phyloP scores from a whole-genome alignment of 208 protist genomes.

The Trypanosoma caninum region DNA sequence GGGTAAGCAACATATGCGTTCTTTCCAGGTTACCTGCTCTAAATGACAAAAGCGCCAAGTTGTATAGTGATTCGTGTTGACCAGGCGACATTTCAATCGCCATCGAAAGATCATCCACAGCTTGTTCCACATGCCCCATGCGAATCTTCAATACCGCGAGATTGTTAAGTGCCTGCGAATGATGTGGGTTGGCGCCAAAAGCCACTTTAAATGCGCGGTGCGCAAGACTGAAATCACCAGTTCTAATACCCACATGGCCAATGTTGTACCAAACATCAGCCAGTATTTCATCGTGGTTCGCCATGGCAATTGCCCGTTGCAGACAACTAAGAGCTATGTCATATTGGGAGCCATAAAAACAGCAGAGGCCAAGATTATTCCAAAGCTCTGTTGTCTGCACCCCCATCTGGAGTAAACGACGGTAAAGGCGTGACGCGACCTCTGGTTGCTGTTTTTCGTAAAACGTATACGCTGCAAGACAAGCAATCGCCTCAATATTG shows the following conservation, averaged over 20 bases:
- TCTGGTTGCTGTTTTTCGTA: conserved; percentile 94
- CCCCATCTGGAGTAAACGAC: conserved; percentile 94
- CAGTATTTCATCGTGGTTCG: conserved; percentile 56
- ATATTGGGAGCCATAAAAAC: conserved; percentile 92
- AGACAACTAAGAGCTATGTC: conserved; percentile 94
- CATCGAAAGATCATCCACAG: conserved; percentile 61
- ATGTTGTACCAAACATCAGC: conserved; percentile 97
- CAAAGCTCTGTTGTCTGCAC: conserved; percentile 91
- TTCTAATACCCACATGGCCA: conserved; percentile 90
- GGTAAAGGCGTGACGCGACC: conserved; percentile 91
- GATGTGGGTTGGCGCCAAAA: conserved; percentile 75
- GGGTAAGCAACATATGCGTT: conserved; percentile 52
- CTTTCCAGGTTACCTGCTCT: conserved; percentile 78
- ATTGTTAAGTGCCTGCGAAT: conserved; percentile 94
- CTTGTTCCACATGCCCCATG: conserved; percentile 46
- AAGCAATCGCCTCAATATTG: conserved; percentile 94
- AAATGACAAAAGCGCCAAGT: conserved; percentile 77
- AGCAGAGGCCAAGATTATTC: conserved; percentile 95
- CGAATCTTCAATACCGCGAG: conserved; percentile 89
- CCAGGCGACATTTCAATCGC: conserved; percentile 64
- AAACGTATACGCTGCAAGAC: conserved; percentile 92
- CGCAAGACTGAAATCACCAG: conserved; percentile 89
- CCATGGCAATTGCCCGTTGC: conserved; percentile 74
- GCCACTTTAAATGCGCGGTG: conserved; percentile 92
- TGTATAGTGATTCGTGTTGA: conserved; percentile 92